A percentile compares a stretch with the other conserved stretches of the same genome.
Evolutionary conservation across 23 red algal genomes (phyloP).

Genomic region (Agarophyton chilense): DNA sequence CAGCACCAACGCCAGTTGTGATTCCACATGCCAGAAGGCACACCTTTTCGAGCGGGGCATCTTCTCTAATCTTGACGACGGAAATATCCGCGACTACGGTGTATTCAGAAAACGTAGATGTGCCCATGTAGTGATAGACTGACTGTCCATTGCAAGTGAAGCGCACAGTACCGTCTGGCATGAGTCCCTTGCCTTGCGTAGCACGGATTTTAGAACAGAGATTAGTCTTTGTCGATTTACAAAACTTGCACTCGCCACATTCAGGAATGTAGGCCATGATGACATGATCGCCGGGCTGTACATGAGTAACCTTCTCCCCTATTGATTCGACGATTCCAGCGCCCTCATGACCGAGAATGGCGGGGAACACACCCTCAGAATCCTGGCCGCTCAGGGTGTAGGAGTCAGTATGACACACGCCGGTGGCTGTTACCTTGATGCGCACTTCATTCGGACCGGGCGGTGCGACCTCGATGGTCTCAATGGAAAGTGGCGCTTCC

Average conservation of each 20-base stretch:
- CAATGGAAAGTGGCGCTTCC: constrained; percentile 73
- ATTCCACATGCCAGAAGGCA: constrained; percentile 91
- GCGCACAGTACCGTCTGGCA: constrained; percentile 89
- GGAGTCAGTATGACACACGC: constrained; percentile 92
- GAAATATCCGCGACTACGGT: constrained; percentile 90
- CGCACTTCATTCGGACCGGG: constrained; percentile 83
- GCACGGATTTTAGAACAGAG: constrained; percentile 83
- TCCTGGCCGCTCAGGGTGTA: constrained; percentile 88
- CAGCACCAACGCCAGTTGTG: constrained; percentile 89
- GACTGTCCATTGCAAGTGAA: constrained; percentile 76
- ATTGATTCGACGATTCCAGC: constrained; percentile 91
- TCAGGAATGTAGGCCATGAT: constrained; percentile 90
- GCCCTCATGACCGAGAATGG: constrained; percentile 91
- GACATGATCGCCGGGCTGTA: constrained; percentile 80
- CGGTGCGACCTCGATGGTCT: constrained; percentile 80
- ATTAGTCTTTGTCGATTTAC: constrained; percentile 84
- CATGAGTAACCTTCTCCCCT: constrained; percentile 75
- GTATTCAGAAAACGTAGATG: constrained; percentile 88
- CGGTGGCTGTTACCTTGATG: constrained; percentile 73
- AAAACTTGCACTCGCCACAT: constrained; percentile 94
- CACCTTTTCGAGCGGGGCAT: constrained; percentile 82
- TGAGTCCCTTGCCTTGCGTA: constrained; percentile 87
- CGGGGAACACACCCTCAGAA: constrained; percentile 92
- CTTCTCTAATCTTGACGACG: constrained; percentile 75
- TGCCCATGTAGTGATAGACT: constrained; percentile 94